Evolutionary conservation across 139 green algal genomes (phyloP).

Genomic region (Coelastrella sp.): DNA sequence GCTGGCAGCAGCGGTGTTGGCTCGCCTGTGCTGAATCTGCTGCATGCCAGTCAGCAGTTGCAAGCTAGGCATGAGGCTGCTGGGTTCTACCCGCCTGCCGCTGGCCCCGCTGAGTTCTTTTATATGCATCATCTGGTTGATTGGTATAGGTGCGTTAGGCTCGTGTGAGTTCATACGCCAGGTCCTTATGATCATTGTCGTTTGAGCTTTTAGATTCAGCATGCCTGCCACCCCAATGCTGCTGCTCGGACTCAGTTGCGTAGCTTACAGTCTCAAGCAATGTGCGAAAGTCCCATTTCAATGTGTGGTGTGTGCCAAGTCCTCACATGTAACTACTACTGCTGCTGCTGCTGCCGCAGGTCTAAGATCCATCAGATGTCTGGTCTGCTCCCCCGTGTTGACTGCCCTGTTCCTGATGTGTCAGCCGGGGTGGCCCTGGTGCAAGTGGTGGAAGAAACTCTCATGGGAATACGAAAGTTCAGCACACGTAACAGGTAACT

Average conservation of each 20-base stretch:
- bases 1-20: conserved; percentile 4
- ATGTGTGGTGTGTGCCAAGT: too few species aligned
- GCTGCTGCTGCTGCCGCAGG: conserved; percentile 29
- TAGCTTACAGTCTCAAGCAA: too few species aligned
- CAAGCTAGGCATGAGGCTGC: conserved; percentile 37
- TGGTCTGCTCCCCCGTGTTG: conserved; percentile 19
- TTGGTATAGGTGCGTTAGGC: conserved; percentile 35
- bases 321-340: background rate
- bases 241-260: too few species aligned
- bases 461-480: conserved; percentile 38
- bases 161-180: too few species aligned
- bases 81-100: conserved; percentile 7
- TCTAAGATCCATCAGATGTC: conserved; percentile 33
- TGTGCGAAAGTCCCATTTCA: too few species aligned
- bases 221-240: too few species aligned
- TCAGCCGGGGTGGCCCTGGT: conserved; percentile 5
- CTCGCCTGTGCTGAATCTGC: background rate
- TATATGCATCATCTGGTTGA: conserved; percentile 40
- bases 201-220: too few species aligned
- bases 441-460: conserved; percentile 13
- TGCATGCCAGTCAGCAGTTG: conserved; percentile 27
- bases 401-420: conserved; percentile 14
- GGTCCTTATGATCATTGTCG: too few species aligned
- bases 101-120: conserved; percentile 10
- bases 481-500: conserved; percentile 32